Conservation (phyloP, 768 basidiomycete genomes). For the Ephemerocybe angulata region DNA sequence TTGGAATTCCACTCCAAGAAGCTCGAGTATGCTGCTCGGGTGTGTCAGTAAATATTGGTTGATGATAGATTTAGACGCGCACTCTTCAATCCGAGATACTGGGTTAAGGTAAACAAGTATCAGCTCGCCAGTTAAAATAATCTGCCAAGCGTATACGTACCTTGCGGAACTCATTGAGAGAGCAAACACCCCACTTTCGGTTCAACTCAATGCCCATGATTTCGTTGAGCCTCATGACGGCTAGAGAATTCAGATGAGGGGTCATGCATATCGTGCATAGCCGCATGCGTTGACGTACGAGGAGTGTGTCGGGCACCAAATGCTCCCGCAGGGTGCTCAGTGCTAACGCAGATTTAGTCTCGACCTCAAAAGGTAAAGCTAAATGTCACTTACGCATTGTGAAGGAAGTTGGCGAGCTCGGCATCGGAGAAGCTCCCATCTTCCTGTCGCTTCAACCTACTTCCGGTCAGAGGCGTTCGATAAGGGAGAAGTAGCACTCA, state of each 20-base stretch:
- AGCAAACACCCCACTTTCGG: conserved; percentile 77
- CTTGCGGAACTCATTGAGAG: conserved; percentile 79
- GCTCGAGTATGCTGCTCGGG: conserved; percentile 49
- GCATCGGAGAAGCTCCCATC: conserved; percentile 66
- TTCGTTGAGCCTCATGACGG: conserved; percentile 72
- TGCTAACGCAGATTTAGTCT: conserved; percentile 34
- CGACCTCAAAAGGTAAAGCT: not conserved
- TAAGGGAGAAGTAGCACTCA: not conserved
- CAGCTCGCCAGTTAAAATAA: not conserved
- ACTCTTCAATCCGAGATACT: conserved; percentile 80
- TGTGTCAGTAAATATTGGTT: not conserved
- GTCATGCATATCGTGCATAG: not conserved
- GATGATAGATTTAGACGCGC: conserved; percentile 17
- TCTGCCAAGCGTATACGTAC: conserved; percentile 19
- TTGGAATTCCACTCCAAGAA: conserved; percentile 85
- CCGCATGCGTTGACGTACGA: conserved; percentile 30
- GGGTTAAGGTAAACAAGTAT: not conserved
- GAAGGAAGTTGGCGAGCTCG: conserved; percentile 63
- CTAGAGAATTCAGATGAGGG: conserved; percentile 18
- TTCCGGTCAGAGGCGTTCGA: not conserved
- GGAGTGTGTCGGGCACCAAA: conserved; percentile 80
- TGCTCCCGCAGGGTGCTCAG: conserved; percentile 64
- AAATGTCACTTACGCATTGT: conserved; percentile 54
- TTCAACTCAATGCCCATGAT: conserved; percentile 81
- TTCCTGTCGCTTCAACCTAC: conserved; percentile 56